Base-by-base conservation (phyloP, 441 rosid species). In the Cnidoscolus chayamansa region DNA sequence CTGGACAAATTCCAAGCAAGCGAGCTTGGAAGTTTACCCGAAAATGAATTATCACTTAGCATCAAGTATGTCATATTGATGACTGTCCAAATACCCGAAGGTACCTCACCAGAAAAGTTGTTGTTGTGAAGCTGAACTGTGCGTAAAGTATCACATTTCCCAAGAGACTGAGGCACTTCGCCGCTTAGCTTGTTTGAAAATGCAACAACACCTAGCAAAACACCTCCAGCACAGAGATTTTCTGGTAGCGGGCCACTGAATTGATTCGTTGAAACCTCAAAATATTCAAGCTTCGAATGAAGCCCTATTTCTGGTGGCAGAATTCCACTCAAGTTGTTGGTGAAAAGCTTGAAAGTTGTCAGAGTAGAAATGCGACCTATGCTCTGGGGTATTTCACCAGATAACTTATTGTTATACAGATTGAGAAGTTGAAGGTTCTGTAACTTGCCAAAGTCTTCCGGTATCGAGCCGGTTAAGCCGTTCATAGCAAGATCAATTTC, bases 81-180 rank as follows among this genome's bases (percentile, higher is more conserved):
- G 60, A 81, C 74, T n/a, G 86, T 84, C 98, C 98, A 94, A 30
- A 94, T 69, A 7, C 87, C 83, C 0, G 76, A 61, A 58, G 97
- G 97, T 73, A 94, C 73, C 79, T 88, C 86, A 12, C 98, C 97
- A 3, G 88, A 89, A 82, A 94, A 89, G 30, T 63, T 77, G 85
- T 94, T 94, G 74, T 78, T 68, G 43, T 82, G 80, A 65, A 94
- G 86, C 81, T 88, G 89, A 84, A 92, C 66, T 0, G 93, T 78
- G 47, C 58, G 75, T 79, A 94, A 75, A 58, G 83, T 68, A 0
- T 48, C 19, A 71, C 98, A 94, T 40, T 78, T 76, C 45, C 89
- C 97, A 20, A 94, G 91, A 9, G 91, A 88, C 58, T 74, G 72
- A 0, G 97, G 95, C 45, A 94, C 76, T 65, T 74, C 79, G 37